Evolutionary conservation across 345 rosid species (phyloP).

Genomic region (Arabis alpina): DNA sequence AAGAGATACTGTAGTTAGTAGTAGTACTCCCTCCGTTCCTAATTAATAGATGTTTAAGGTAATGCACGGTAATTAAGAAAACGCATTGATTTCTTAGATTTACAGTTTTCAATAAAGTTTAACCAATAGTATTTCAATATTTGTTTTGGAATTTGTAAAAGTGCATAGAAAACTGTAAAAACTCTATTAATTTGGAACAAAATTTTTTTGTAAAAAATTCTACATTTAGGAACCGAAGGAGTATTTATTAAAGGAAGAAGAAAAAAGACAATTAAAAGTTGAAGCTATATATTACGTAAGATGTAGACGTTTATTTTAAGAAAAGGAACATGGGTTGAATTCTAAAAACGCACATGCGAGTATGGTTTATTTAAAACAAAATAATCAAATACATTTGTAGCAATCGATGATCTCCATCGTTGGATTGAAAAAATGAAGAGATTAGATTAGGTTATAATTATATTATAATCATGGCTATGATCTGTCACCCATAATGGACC

Average conservation of each 20-base stretch:
- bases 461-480: background rate
- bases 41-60: too few relatives aligned
- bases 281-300: conserved; percentile 7
- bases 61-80: too few relatives aligned
- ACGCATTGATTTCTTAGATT: too few relatives aligned
- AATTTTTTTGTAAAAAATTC: too few relatives aligned
- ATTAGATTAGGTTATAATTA: background rate
- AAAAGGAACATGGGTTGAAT: conserved; percentile 11
- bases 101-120: too few relatives aligned
- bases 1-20: background rate
- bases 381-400: background rate
- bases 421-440: conserved; percentile 26
- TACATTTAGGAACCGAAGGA: too few relatives aligned
- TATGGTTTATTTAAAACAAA: conserved; percentile 15
- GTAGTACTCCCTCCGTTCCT: too few relatives aligned
- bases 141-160: too few relatives aligned
- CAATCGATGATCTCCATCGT: conserved; percentile 17
- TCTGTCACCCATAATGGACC: conserved; percentile 31
- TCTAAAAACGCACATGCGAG: background rate
- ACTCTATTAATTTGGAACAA: too few relatives aligned
- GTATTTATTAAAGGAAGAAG: background rate
- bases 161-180: too few relatives aligned
- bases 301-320: conserved; percentile 4
- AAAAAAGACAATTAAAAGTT: background rate
- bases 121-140: too few relatives aligned